Conservation (phyloP, 768 basidiomycete genomes). For the Hygrocybe punicea region DNA sequence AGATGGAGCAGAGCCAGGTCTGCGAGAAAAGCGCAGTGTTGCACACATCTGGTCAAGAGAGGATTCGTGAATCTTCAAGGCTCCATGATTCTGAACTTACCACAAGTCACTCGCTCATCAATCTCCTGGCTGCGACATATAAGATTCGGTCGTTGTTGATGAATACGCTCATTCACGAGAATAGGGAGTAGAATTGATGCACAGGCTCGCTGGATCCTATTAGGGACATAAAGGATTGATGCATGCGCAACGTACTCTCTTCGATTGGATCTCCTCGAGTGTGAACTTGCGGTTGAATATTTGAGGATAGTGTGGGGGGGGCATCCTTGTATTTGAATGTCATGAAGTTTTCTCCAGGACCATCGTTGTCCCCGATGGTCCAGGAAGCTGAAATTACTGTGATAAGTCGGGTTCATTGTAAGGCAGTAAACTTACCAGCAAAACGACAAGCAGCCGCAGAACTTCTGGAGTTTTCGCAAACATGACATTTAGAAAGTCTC, state of each 20-base stretch:
- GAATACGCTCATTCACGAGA: not conserved
- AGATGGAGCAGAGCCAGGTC: not conserved
- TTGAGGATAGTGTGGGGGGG: not conserved
- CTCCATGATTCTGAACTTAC: not conserved
- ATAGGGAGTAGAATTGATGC: not conserved
- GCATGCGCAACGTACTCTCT: not conserved
- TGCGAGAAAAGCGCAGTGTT: not conserved
- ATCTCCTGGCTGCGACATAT: not conserved
- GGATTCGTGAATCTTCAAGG: not conserved
- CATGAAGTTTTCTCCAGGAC: not conserved
- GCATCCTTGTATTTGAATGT: conserved; percentile 15
- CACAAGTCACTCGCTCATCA: not conserved
- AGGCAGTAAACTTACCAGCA: not conserved
- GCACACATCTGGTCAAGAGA: not conserved
- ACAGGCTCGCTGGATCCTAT: not conserved
- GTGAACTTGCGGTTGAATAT: not conserved
- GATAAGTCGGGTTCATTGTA: not conserved
- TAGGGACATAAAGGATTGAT: not conserved
- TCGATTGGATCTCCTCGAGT: not conserved
- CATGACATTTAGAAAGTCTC: not conserved
- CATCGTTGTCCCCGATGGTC: not conserved
- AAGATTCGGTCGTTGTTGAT: not conserved
- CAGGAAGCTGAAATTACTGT: not conserved
- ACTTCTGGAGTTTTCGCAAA: not conserved
- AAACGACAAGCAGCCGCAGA: not conserved